Percentiles rank a stretch among this genome's conserved stretches.
Conservation (phyloP, 2,329 filamentous ascomycete genomes). For the Phoma sp. region DNA sequence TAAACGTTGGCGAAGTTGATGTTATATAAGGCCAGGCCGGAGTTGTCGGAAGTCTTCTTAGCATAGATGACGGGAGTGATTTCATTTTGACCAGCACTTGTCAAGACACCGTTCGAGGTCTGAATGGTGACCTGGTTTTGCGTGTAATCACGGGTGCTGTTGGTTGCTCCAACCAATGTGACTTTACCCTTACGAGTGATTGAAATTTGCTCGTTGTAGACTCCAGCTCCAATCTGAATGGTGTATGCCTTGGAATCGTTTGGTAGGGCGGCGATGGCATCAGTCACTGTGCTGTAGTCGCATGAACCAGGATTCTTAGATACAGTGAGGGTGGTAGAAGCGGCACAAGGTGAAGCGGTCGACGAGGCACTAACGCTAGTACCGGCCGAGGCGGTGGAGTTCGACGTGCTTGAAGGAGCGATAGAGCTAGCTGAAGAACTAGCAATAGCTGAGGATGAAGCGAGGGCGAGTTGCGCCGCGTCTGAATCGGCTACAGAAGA, state of each 20-base stretch:
- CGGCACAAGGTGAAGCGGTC: constrained; percentile 24
- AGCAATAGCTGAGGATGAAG: constrained; percentile 17
- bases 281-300: constrained; percentile 53
- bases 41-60: constrained; percentile 49
- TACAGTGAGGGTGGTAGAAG: constrained; percentile 45
- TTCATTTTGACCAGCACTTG: constrained; percentile 53
- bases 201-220: constrained; percentile 53
- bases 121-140: constrained; percentile 51
- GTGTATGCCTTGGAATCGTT: constrained; percentile 51
- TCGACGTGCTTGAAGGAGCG: constrained; percentile 18
- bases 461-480: constrained; percentile 26
- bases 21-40: constrained; percentile 27
- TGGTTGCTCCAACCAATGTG: constrained; percentile 49
- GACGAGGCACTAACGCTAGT: constrained; percentile 11
- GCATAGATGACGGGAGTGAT: constrained; percentile 55
- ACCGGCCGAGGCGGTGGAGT: constrained; percentile 18
- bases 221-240: constrained; percentile 52
- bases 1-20: constrained; percentile 53
- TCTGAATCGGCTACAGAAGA: constrained; percentile 44
- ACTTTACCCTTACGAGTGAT: constrained; percentile 54
- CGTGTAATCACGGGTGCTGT: constrained; percentile 43
- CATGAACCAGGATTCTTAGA: constrained; percentile 39
- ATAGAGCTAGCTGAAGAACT: constrained; percentile 14
- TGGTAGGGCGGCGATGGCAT: constrained; percentile 55
- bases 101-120: constrained; percentile 50